Base-by-base conservation (phyloP, 1,284 basidiomycete genomes). In the Cutaneotrichosporon sp. region DNA sequence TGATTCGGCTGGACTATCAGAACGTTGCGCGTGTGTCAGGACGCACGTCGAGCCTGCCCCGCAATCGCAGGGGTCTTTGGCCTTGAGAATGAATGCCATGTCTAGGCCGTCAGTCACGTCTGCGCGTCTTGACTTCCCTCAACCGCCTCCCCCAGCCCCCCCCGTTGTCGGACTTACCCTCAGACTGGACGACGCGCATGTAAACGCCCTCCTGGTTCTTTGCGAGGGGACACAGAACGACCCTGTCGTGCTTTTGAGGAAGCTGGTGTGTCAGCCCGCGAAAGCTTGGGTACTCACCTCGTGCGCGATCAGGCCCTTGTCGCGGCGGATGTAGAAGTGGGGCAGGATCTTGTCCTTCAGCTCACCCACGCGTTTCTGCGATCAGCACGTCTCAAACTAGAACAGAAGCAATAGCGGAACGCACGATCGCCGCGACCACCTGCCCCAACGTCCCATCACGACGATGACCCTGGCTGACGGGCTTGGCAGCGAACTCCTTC, bases 191-290 rank as follows among this genome's bases (percentile, higher is more conserved):
- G 27, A 82, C 69, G 2, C 72, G 65, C 27, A 70, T 67, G 69
- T 84, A 84, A 0, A 79, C 81, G 3, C 64, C 49, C 8, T 76
- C 71, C 65, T 83, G 82, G 0, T 74, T 68, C 0, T 56, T 43
- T 0, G 79, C 81, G 22, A 84, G 68, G 1, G 82, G 81, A 54
- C 83, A 84, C 38, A 83, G 81, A 7, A 83, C 79, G 14, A 83
- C 74, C 61, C 80, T 66, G 65, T 84, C 82, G 8, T 72, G 74
- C 72, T 84, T 84, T 51, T 65, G 69, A 0, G 83, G 82, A 2
- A 84, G 73, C 74, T 82, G 14, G 29, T 18, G 9, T 11, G 62
- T 54, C 16, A 67, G 47, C 29, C 9, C 25, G 14, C 47, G 7
- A 52, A 13, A 13, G 8, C 1, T 14, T 20, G 2, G 22, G 16